Evolutionary conservation across 2,329 filamentous ascomycete species (phyloP).

Genomic region (Cadophora sp.): DNA sequence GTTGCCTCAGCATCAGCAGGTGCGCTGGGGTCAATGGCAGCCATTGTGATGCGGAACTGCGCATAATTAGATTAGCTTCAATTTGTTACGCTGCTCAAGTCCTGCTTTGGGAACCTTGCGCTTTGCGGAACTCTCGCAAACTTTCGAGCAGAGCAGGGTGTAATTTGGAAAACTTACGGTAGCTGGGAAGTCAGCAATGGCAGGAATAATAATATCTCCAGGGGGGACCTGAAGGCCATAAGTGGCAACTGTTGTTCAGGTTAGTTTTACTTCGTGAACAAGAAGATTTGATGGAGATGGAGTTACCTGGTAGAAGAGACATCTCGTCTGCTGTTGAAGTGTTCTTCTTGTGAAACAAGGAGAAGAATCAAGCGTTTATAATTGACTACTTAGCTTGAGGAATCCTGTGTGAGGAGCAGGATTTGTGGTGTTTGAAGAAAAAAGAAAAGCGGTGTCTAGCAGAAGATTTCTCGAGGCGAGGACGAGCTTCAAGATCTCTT

Average conservation of each 20-base stretch:
- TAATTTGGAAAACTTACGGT: slow-evolving; percentile 66
- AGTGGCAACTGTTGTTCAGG: slow-evolving; percentile 66
- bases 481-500: slow-evolving; percentile 34
- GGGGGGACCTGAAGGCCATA: slow-evolving; percentile 92
- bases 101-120: background rate
- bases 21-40: slow-evolving; percentile 90
- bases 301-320: slow-evolving; percentile 57
- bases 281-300: background rate
- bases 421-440: slow-evolving; percentile 21
- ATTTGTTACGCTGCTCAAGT: background rate
- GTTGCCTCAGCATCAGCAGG: slow-evolving; percentile 70
- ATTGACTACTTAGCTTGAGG: slow-evolving; percentile 3
- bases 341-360: slow-evolving; percentile 19
- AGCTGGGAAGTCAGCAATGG: slow-evolving; percentile 78
- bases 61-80: slow-evolving; percentile 27
- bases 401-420: slow-evolving; percentile 20
- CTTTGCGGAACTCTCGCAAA: background rate
- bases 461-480: slow-evolving; percentile 26
- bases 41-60: slow-evolving; percentile 98
- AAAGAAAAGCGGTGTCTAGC: slow-evolving; percentile 33
- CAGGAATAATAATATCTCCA: slow-evolving; percentile 82
- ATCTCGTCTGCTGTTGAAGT: slow-evolving; percentile 48
- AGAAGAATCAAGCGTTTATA: slow-evolving; percentile 9
- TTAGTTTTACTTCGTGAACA: slow-evolving; percentile 45
- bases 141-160: background rate